Evolutionary conservation across 345 rosid genomes (phyloP).

Genomic region (Diplotaxis tenuifolia): DNA sequence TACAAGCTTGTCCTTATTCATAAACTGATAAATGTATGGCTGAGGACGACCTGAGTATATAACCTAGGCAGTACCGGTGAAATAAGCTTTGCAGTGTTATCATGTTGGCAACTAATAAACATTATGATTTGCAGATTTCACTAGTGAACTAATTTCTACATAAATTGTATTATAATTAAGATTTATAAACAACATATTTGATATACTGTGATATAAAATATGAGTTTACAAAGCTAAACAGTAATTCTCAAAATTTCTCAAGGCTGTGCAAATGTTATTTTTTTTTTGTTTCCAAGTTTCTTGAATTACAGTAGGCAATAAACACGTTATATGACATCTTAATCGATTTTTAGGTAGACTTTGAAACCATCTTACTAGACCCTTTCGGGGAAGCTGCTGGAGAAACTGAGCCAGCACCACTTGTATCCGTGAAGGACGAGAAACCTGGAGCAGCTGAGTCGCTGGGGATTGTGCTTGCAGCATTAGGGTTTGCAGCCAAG

Average conservation of each 20-base stretch:
- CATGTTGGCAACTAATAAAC: not conserved
- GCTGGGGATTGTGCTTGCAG: constrained; percentile 16
- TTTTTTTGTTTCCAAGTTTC: not conserved
- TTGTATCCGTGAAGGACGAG: constrained; percentile 18
- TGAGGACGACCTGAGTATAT: not conserved
- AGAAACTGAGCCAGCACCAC: constrained; percentile 11
- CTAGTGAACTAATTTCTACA: constrained; percentile 12
- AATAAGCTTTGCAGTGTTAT: not conserved
- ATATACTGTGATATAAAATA: constrained; percentile 20
- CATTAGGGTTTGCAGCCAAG: not conserved
- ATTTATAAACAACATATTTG: constrained; percentile 25
- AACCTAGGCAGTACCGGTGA: not conserved
- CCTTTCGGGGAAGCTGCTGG: constrained; percentile 19
- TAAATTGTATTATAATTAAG: not conserved
- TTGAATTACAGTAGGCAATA: constrained; percentile 22
- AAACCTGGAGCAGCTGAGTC: not conserved
- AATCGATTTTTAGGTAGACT: constrained; percentile 11
- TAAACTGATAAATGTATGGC: not conserved
- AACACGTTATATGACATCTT: constrained; percentile 20
- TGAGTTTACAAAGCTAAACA: constrained; percentile 33
- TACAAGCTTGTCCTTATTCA: not conserved
- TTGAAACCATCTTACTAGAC: not conserved
- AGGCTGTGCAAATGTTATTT: constrained; percentile 9
- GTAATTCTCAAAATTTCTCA: constrained; percentile 21
- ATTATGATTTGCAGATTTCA: not conserved